Conservation (phyloP, 1,284 basidiomycete species). For the Papiliotrema laurentii region DNA sequence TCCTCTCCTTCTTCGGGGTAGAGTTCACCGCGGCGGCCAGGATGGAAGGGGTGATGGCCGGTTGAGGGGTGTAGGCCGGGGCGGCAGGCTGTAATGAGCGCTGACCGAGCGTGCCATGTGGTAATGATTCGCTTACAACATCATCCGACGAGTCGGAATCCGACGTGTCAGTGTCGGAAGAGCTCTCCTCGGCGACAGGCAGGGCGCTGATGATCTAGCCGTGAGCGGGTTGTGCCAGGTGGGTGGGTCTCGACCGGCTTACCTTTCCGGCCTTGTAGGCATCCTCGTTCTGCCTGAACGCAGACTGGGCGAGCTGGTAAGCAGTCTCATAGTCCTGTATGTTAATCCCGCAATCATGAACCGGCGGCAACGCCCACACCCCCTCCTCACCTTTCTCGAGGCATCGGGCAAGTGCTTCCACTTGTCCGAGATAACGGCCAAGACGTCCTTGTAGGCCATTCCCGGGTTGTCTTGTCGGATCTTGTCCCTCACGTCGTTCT, state of each 20-base stretch:
- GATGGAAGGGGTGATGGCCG: constrained; percentile 6
- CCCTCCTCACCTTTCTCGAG: constrained; percentile 63
- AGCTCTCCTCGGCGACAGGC: not conserved
- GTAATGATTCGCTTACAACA: not conserved
- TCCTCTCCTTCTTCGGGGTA: constrained; percentile 8
- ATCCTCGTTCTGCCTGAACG: not conserved
- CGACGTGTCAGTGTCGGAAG: not conserved
- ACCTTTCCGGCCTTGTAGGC: constrained; percentile 3
- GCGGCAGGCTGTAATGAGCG: too few relatives aligned
- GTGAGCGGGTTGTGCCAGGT: too few relatives aligned
- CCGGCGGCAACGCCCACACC: not conserved
- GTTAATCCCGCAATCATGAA: not conserved
- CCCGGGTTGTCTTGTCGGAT: constrained; percentile 56
- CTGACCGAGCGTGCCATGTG: not conserved
- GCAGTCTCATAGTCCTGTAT: constrained; percentile 3
- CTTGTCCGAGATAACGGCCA: constrained; percentile 64
- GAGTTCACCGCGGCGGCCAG: constrained; percentile 6
- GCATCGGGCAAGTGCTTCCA: constrained; percentile 68
- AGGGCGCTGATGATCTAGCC: not conserved
- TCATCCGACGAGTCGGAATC: not conserved
- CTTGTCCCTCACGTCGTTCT: constrained; percentile 78
- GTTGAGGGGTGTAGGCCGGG: too few relatives aligned
- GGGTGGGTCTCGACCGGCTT: not conserved
- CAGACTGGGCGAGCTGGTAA: constrained; percentile 1
- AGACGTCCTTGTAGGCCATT: constrained; percentile 66